These are phyloP conservation scores for Aureobasidium vineae DNA, from an alignment of 2,329 filamentous ascomycete genomes.

Conservation along the genomic window DNA sequence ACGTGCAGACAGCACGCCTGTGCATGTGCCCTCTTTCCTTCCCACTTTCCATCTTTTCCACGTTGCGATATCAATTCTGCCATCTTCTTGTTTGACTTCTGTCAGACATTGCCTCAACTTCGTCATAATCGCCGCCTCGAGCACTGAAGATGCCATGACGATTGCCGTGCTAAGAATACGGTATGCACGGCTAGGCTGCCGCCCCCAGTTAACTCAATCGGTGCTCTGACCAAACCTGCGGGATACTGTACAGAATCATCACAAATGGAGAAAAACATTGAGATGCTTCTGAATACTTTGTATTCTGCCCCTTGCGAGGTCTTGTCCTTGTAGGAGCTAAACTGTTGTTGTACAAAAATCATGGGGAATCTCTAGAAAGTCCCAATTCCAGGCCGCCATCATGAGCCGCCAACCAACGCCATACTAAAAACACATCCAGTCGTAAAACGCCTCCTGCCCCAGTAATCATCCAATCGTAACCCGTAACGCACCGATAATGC, in stretches of 20 bases:
- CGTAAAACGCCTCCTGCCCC: slow-evolving; percentile 15
- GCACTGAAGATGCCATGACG: slow-evolving; percentile 2
- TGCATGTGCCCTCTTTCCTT: background rate
- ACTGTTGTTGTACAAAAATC: slow-evolving; percentile 9
- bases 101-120: background rate
- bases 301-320: slow-evolving; percentile 11
- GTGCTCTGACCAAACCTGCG: background rate
- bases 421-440: slow-evolving; percentile 8
- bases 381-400: background rate
- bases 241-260: background rate
- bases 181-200: slow-evolving; percentile 8
- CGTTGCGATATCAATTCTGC: background rate
- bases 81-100: background rate
- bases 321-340: slow-evolving; percentile 4
- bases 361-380: slow-evolving; percentile 8
- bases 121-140: slow-evolving; percentile 2
- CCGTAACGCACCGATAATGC: slow-evolving; percentile 19
- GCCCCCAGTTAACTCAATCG: slow-evolving; percentile 3
- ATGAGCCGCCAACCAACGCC: slow-evolving; percentile 20
- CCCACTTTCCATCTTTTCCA: background rate
- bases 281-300: background rate
- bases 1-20: slow-evolving; percentile 18
- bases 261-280: background rate
- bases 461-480: slow-evolving; percentile 17
- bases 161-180: slow-evolving; percentile 6